These are phyloP conservation scores for Starmera stellimalicola DNA, from an alignment of 1,139 yeast genomes.

Conservation along the genomic window DNA sequence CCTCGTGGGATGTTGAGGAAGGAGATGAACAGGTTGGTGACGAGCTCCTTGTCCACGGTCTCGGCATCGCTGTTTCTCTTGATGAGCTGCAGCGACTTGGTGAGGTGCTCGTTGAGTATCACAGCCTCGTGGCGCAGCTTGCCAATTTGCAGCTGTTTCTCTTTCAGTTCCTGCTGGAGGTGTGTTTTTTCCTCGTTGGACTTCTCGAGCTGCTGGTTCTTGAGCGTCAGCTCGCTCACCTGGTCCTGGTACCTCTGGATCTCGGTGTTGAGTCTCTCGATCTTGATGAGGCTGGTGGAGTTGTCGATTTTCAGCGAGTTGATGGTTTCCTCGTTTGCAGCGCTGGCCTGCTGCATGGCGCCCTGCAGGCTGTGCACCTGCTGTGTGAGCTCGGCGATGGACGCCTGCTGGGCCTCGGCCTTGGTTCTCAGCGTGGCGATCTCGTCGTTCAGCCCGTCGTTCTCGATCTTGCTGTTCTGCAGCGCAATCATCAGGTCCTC, in stretches of 20 bases:
- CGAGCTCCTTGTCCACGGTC: constrained; percentile 76
- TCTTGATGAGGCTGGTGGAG: constrained; percentile 10
- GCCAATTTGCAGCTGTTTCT: constrained; percentile 74
- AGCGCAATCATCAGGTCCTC: constrained; percentile 38
- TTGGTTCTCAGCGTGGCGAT: constrained; percentile 21
- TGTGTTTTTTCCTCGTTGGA: constrained; percentile 13
- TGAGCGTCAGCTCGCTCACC: constrained; percentile 14
- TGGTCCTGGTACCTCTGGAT: constrained; percentile 13
- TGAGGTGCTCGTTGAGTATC: constrained; percentile 86
- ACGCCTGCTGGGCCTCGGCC: constrained; percentile 10
- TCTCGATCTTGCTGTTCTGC: constrained; percentile 40
- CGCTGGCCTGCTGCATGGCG: constrained; percentile 17
- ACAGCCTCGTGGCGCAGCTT: constrained; percentile 93
- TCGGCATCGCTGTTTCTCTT: constrained; percentile 68
- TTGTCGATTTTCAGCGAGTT: constrained; percentile 22
- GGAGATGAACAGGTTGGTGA: constrained; percentile 77
- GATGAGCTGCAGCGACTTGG: constrained; percentile 78
- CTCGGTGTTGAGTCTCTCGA: constrained; percentile 14
- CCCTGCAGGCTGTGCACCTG: constrained; percentile 17
- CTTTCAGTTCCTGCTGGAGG: constrained; percentile 49
- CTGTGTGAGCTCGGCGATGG: constrained; percentile 13
- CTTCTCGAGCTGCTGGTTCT: constrained; percentile 17
- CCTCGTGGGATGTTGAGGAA: constrained; percentile 86
- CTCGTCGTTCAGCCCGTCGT: constrained; percentile 29
- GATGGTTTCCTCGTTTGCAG: constrained; percentile 17